These are phyloP conservation scores for Dendrocalamus sinicus DNA, from an alignment of 176 grass and related monocot genomes.

Conservation along the genomic window DNA sequence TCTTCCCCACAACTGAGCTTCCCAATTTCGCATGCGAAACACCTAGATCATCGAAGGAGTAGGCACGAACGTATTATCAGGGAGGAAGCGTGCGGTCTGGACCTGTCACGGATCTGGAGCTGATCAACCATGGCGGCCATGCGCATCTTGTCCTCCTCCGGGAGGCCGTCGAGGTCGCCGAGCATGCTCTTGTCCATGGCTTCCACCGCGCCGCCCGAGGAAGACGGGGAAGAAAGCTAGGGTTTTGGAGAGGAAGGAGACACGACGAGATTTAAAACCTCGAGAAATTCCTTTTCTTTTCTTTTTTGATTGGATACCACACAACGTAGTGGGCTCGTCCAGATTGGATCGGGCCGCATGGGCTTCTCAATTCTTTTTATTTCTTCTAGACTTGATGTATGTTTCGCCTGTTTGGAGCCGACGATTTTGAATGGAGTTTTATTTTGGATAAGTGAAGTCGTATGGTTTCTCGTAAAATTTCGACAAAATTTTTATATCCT, in stretches of 20 bases:
- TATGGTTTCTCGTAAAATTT: not conserved
- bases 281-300: not conserved
- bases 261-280: slow-evolving; percentile 43
- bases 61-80: not conserved
- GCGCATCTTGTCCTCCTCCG: slow-evolving; percentile 88
- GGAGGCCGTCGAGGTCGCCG: slow-evolving; percentile 72
- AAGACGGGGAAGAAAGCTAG: not conserved
- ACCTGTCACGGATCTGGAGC: slow-evolving; percentile 97
- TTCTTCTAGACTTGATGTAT: not conserved
- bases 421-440: no score
- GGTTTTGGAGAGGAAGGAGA: slow-evolving; percentile 23
- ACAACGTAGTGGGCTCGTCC: not conserved
- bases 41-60: not conserved
- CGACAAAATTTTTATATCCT: not conserved
- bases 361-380: not conserved
- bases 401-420: not conserved
- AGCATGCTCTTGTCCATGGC: slow-evolving; percentile 95
- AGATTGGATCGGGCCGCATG: not conserved
- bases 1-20: not conserved
- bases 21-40: not conserved
- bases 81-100: not conserved
- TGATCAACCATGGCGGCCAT: slow-evolving; percentile 92
- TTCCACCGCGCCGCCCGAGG: not conserved
- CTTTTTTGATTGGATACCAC: not conserved
- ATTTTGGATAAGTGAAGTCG: no score